These are phyloP conservation scores for Paradendryphiella salina DNA, from an alignment of 2,329 filamentous ascomycete species.

Conservation along the genomic window DNA sequence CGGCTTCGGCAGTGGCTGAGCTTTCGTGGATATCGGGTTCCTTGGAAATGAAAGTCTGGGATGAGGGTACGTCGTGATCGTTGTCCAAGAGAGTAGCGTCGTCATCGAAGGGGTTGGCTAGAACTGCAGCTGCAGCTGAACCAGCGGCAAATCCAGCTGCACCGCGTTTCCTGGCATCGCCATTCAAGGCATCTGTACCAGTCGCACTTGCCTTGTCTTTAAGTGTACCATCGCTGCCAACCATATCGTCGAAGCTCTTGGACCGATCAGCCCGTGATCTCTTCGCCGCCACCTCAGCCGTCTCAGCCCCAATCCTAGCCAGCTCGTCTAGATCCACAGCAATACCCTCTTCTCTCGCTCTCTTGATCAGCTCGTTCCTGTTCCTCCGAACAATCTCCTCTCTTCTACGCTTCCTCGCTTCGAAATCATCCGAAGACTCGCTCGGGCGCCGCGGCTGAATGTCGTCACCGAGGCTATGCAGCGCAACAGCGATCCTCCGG, in stretches of 20 bases:
- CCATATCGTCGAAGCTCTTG: constrained; percentile 48
- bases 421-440: constrained; percentile 40
- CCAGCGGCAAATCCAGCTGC: constrained; percentile 47
- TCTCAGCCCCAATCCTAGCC: constrained; percentile 39
- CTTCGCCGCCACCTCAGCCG: constrained; percentile 24
- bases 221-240: constrained; percentile 48
- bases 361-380: constrained; percentile 42
- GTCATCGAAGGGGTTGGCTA: constrained; percentile 53
- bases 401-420: constrained; percentile 34
- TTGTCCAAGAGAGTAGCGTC: constrained; percentile 50
- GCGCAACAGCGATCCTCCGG: constrained; percentile 62
- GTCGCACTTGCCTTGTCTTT: constrained; percentile 33
- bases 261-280: constrained; percentile 25
- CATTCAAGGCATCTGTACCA: constrained; percentile 24
- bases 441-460: constrained; percentile 52
- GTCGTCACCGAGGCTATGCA: constrained; percentile 64
- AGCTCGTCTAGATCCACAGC: constrained; percentile 49
- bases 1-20: constrained; percentile 36
- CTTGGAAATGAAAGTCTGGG: constrained; percentile 32
- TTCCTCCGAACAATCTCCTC: constrained; percentile 43
- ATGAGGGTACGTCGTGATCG: constrained; percentile 34
- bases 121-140: constrained; percentile 36
- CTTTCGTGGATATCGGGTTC: constrained; percentile 34
- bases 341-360: constrained; percentile 47
- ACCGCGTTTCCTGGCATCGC: constrained; percentile 35